Conservation (phyloP, 2,329 filamentous ascomycete species). For the Aspergillus terreus region DNA sequence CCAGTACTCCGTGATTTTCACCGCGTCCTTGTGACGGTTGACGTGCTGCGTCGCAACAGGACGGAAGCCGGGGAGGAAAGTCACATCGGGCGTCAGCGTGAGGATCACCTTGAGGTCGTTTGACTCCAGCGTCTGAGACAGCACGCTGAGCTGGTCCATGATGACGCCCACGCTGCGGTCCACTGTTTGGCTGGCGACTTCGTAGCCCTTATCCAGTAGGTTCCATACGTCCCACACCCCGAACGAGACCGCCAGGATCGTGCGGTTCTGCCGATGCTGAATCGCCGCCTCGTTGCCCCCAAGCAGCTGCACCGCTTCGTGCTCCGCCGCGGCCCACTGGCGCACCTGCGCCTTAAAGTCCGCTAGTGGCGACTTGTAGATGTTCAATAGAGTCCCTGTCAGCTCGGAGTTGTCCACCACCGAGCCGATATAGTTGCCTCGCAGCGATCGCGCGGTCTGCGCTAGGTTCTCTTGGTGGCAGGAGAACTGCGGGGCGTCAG, state of each 20-base stretch:
- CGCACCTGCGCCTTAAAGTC: constrained; percentile 37
- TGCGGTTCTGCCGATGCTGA: constrained; percentile 24
- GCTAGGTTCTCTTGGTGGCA: constrained; percentile 34
- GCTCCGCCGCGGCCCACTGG: constrained; percentile 33
- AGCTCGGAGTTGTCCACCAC: constrained; percentile 33
- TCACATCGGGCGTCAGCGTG: constrained; percentile 36
- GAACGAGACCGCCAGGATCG: constrained; percentile 36
- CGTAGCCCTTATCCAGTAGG: constrained; percentile 24
- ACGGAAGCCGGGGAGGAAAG: constrained; percentile 36
- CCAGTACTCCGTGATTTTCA: constrained; percentile 34
- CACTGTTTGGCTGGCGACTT: constrained; percentile 22
- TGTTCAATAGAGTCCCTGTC: constrained; percentile 17
- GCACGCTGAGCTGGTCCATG: constrained; percentile 28
- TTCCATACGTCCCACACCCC: constrained; percentile 40
- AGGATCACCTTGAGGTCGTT: constrained; percentile 35
- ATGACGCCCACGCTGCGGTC: constrained; percentile 30
- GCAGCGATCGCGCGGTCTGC: constrained; percentile 24
- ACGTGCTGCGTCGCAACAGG: constrained; percentile 18
- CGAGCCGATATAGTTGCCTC: constrained; percentile 25
- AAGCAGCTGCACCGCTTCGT: constrained; percentile 17
- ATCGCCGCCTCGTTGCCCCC: constrained; percentile 19
- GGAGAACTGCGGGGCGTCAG: constrained; percentile 20
- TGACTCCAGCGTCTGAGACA: constrained; percentile 26
- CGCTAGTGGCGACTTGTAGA: constrained; percentile 25
- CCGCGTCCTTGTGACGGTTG: constrained; percentile 29